Evolutionary conservation across 202 grass and related monocot genomes (phyloP), one percentile per base, ranked within the genome.

Genomic region (Brachypodium distachyon): DNA sequence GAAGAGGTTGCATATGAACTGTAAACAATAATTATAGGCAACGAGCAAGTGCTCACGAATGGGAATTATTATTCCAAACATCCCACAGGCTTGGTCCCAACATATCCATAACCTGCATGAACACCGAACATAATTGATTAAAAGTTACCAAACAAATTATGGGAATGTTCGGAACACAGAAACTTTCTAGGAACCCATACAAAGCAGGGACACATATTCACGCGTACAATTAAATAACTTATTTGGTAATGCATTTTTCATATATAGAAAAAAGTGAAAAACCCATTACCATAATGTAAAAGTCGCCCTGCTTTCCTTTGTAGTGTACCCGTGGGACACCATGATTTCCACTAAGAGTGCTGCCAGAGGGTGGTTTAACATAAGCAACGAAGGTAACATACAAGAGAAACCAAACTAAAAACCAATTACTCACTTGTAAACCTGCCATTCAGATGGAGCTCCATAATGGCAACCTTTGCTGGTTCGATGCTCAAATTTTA

Each of bases 1-100:
- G 21, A 73, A 75, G 46, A 39, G 70, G 18, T 66, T 69, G 61
- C 21, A 81, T 62, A 78, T 27, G 7, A 72, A 81, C 25, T 16
- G 48, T 59, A 4, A 53, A 77, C 50, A 64, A 47, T 67, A 77
- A 77, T 39, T 63, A 67, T 19, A 67, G 22, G 68, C 36, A 43
- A 33, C 57, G 61, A 56, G 40, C 34, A 78, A 77, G 59, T 50
- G 85, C 89, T 52, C 55, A 99, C 96, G 85, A 90, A 50, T 93
- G 91, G 7, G 91, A 90, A 82, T 93, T 95, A 65, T 89, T 97
- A 85, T 95, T 99, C 96, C 96, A 99, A 61, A 92, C 85, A 90
- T 99, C 96, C 96, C 96, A 99, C 14, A 99, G 85, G 86, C 96
- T 99, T 40, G 91, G 96, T 50, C 96, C 96, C 74, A 99, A 77